phyloP scores from a whole-genome alignment of 495 filamentous ascomycete genomes.

The Wilcoxina mikolae region DNA sequence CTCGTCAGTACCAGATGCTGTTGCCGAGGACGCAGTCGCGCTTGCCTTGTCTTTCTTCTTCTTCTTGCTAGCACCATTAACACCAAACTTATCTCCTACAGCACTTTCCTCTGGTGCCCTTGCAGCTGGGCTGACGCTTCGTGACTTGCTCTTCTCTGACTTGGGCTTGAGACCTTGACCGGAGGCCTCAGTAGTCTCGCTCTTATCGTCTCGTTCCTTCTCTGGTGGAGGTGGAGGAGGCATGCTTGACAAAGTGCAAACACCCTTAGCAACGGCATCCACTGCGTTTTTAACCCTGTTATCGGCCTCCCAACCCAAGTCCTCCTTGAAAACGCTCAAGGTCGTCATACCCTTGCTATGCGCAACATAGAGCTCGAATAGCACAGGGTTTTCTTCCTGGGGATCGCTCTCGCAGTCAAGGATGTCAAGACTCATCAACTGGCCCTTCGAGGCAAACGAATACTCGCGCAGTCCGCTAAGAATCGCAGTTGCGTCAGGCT shows the following conservation, averaged over 20 bases:
- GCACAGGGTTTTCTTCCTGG: constrained; percentile 35
- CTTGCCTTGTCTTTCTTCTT: constrained; percentile 43
- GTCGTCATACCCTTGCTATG: constrained; percentile 90
- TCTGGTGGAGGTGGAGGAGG: constrained; percentile 24
- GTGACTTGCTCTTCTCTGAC: constrained; percentile 29
- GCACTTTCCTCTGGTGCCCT: constrained; percentile 10
- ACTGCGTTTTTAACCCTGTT: constrained; percentile 64
- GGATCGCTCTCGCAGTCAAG: constrained; percentile 48
- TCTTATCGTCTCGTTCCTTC: constrained; percentile 43
- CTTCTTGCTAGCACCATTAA: constrained; percentile 40
- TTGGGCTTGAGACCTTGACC: constrained; percentile 11
- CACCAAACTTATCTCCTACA: constrained; percentile 25
- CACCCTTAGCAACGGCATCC: constrained; percentile 51
- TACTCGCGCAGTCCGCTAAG: constrained; percentile 91
- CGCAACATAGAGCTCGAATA: constrained; percentile 95
- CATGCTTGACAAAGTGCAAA: constrained; percentile 22
- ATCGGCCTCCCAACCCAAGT: constrained; percentile 77
- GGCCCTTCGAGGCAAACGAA: constrained; percentile 74
- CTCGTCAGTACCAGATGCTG: constrained; percentile 10
- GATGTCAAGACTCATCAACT: constrained; percentile 79
- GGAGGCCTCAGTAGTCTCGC: constrained; percentile 19
- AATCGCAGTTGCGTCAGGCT: constrained; percentile 84
- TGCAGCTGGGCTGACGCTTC: constrained; percentile 13
- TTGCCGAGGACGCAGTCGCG: constrained; percentile 26
- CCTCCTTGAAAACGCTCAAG: constrained; percentile 64